These are phyloP conservation scores for Aureobasidium uvarum DNA, from an alignment of 2,329 filamentous ascomycete genomes.

Conservation along the genomic window DNA sequence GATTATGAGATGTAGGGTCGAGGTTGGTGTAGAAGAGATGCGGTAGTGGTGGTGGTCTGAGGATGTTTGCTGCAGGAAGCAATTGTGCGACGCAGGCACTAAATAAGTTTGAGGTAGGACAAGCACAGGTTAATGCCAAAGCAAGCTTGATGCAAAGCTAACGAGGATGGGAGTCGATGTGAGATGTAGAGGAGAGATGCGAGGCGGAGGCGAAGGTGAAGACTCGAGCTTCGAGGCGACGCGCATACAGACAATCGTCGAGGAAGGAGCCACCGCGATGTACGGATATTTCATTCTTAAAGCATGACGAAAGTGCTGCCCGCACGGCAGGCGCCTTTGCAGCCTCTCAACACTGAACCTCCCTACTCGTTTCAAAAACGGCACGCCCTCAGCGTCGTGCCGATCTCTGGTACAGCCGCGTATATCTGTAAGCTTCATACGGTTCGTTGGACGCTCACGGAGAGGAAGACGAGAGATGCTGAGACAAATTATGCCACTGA, in stretches of 20 bases:
- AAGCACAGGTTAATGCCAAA: conserved; percentile 15
- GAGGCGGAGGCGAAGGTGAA: conserved; percentile 5
- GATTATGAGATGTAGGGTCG: conserved; percentile 9
- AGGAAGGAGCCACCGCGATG: conserved; percentile 14
- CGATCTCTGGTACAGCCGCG: conserved; percentile 3
- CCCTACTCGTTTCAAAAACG: conserved; percentile 6
- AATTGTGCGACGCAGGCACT: conserved; percentile 12
- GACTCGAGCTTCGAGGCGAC: conserved; percentile 11
- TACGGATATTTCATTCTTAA: background rate
- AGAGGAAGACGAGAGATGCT: background rate
- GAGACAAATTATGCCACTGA: conserved; percentile 19
- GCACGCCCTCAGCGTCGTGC: conserved; percentile 10
- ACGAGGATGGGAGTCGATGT: conserved; percentile 16
- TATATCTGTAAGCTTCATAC: background rate
- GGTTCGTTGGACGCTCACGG: background rate
- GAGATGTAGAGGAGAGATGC: conserved; percentile 9
- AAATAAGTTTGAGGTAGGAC: conserved; percentile 11
- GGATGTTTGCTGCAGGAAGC: conserved; percentile 21
- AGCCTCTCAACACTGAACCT: background rate
- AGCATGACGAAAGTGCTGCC: conserved; percentile 13
- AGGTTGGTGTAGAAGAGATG: background rate
- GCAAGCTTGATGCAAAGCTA: background rate
- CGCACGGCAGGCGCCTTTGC: conserved; percentile 12
- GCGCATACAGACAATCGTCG: conserved; percentile 14
- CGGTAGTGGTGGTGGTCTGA: background rate